phyloP scores from a whole-genome alignment of 148 eudicot species.

The Persicaria tinctoria region DNA sequence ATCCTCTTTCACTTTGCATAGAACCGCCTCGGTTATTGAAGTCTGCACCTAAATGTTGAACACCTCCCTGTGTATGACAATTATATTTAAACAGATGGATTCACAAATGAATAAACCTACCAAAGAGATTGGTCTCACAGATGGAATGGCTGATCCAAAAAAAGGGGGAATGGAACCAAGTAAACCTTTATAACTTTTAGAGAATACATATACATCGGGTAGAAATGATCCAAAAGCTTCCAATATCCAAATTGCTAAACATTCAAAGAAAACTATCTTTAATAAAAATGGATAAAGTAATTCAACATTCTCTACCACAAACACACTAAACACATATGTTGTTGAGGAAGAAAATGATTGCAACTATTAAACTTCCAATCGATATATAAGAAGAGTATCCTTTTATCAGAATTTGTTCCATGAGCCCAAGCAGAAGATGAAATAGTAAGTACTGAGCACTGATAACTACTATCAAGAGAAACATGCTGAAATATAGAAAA shows the following conservation, averaged over 20 bases:
- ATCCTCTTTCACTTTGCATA: conserved; percentile 55
- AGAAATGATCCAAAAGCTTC: no score
- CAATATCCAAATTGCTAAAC: neutral
- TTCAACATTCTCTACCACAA: neutral
- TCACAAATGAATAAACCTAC: neutral
- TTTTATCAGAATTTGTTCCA: neutral
- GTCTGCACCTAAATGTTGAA: conserved; percentile 48
- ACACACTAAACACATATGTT: neutral
- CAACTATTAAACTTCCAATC: neutral
- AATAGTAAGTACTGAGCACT: neutral
- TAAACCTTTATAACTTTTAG: neutral
- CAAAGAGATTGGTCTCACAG: neutral
- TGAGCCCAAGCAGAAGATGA: neutral
- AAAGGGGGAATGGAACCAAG: neutral
- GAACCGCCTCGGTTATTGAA: conserved; percentile 46
- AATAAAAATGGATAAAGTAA: neutral
- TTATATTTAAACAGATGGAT: no score
- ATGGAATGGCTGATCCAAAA: neutral
- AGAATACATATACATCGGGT: no score
- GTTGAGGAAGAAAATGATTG: neutral
- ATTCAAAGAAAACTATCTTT: neutral
- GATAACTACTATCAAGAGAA: neutral
- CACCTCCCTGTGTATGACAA: conserved; percentile 37
- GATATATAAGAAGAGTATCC: neutral
- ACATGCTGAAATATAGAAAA: neutral